Base-by-base conservation (phyloP, 2,329 filamentous ascomycete species). In the Septoria petroselini region DNA sequence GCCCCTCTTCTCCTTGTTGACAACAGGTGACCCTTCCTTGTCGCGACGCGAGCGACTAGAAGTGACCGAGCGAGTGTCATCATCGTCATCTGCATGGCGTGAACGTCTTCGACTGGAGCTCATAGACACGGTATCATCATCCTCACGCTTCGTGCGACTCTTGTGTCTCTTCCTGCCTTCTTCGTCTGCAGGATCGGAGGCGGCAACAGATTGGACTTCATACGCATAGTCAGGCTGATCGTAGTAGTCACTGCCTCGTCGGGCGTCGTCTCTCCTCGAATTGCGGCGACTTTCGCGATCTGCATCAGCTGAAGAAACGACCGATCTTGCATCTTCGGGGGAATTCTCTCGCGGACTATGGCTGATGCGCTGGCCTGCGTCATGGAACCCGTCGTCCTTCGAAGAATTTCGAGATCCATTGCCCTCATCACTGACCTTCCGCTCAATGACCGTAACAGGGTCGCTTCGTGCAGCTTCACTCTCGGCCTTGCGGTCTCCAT, bases 1-100 rank as follows among this genome's bases (percentile, higher is more conserved):
- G 40, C 69, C 69, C 41, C 73, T 72, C 55, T 72, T 70, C 53
- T 73, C 73, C 42, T 72, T 71, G 47, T 61, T 62, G 12, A 54
- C 46, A 11, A 60, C 49, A 6, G 59, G 52, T 18, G 58, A 51
- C 18, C 69, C 64, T 9, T 72, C 71, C 21, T 72, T 71, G 18
- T 71, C 57, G 18, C 53, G 64, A 33, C 67, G 65, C 8, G 70
- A 67, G 15, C 71, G 65, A 4, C 67, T 65, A 3, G 73, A 73
- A 3, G 66, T 61, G 4, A 70, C 60, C 18, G 73, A 75, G 3
- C 62, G 65, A 25, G 63, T 66, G 45, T 75, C 73, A 42, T 75
- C 71, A 30, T 67, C 47, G 18, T 72, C 70, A 2, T 63, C 71
- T 17, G 40, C 41, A 14, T 56, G 50, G 25, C 43, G 39, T 5